Percentiles rank a stretch among this genome's conserved stretches.
Conservation (phyloP, 1,284 basidiomycete genomes). For the Leccinum griseonigrum region DNA sequence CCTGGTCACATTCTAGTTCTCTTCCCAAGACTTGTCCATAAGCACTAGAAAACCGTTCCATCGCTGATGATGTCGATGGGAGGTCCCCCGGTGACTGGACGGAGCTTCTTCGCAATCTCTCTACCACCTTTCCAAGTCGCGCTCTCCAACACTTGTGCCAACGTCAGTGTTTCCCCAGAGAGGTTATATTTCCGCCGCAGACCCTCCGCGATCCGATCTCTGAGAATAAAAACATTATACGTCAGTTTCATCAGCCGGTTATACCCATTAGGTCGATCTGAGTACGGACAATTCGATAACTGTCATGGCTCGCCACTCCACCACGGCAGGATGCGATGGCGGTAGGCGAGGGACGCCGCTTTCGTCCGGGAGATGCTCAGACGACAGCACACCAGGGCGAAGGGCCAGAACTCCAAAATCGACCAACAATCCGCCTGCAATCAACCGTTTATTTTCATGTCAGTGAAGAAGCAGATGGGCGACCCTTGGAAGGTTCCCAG, state of each 20-base stretch:
- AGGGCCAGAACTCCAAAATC: constrained; percentile 79
- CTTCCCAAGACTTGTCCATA: neutral
- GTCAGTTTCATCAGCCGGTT: constrained; percentile 5
- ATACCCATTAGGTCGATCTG: constrained; percentile 1
- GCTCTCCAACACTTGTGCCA: constrained; percentile 89
- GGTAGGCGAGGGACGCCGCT: constrained; percentile 60
- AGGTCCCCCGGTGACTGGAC: constrained; percentile 76
- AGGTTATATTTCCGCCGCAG: constrained; percentile 63
- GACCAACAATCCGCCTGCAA: constrained; percentile 78
- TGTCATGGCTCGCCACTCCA: constrained; percentile 95
- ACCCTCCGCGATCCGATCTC: constrained; percentile 76
- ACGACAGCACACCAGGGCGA: constrained; percentile 40
- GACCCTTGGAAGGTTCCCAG: neutral
- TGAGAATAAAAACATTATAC: constrained; percentile 31
- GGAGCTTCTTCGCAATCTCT: constrained; percentile 81
- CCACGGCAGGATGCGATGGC: constrained; percentile 83
- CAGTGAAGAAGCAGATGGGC: neutral
- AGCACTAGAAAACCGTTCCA: constrained; percentile 72
- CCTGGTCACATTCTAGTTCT: neutral
- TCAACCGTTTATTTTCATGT: neutral
- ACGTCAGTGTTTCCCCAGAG: constrained; percentile 49
- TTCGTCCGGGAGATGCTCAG: constrained; percentile 41
- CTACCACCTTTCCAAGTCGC: constrained; percentile 96
- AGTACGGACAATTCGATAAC: constrained; percentile 80
- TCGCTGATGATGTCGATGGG: constrained; percentile 88